phyloP scores from a whole-genome alignment of 2,329 filamentous ascomycete species.

The Teratosphaeria zuluensis region DNA sequence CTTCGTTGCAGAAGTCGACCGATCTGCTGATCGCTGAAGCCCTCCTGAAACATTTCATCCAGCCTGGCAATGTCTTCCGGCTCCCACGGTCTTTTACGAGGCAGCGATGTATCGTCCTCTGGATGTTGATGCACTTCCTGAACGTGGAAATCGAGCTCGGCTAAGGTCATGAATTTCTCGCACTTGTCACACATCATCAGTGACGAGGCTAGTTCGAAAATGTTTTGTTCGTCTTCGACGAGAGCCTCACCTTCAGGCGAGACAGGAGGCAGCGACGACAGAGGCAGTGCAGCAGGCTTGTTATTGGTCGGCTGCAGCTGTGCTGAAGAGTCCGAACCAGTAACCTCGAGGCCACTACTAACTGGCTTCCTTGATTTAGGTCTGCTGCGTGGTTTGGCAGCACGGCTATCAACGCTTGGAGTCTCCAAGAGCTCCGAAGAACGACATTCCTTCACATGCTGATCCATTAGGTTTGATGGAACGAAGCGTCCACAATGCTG shows the following conservation, averaged over 20 bases:
- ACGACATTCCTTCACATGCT: not conserved
- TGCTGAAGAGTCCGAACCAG: not conserved
- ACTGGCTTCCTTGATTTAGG: not conserved
- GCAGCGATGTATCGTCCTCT: not conserved
- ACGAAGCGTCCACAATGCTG: not conserved
- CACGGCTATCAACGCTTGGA: not conserved
- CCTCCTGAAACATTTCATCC: not conserved
- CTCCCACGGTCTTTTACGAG: not conserved
- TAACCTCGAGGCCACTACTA: not conserved
- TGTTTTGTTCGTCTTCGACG: not conserved
- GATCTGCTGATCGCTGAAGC: not conserved
- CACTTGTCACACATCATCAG: not conserved
- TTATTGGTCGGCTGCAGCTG: not conserved
- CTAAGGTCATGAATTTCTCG: not conserved
- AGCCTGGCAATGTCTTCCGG: not conserved
- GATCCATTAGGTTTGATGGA: not conserved
- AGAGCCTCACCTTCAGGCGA: not conserved
- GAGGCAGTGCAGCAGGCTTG: not conserved
- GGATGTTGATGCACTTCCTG: not conserved
- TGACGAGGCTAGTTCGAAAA: not conserved
- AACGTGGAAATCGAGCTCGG: not conserved
- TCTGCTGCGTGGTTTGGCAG: not conserved
- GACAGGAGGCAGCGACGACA: not conserved
- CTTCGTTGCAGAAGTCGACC: not conserved
- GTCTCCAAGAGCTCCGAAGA: not conserved